Percentiles rank a stretch among this genome's conserved stretches.
Conservation (phyloP, 2,329 filamentous ascomycete genomes). For the Hypomyces rosellus region DNA sequence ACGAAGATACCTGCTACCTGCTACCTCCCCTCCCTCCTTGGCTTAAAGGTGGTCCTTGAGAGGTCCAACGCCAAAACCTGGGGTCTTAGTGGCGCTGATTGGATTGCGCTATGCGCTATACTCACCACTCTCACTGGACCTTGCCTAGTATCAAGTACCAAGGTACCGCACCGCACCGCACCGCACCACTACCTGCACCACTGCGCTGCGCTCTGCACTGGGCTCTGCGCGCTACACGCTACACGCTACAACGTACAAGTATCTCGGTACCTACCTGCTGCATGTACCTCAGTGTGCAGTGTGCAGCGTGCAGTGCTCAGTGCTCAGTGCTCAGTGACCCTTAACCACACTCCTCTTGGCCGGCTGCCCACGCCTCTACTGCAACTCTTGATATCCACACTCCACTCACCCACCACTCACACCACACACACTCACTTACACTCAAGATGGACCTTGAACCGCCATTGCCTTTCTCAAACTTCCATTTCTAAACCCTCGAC, state of each 20-base stretch:
- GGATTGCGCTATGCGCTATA: no score
- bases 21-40: neutral
- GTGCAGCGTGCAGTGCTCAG: no score
- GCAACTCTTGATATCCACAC: neutral
- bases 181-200: no score
- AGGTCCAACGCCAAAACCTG: constrained; percentile 6
- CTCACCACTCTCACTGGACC: no score
- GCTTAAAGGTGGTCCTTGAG: neutral
- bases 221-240: no score
- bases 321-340: neutral
- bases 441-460: constrained; percentile 2
- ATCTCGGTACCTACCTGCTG: no score
- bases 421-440: constrained; percentile 7
- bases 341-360: no score
- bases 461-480: constrained; percentile 1
- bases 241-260: no score
- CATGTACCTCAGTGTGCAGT: neutral
- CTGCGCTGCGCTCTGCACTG: no score
- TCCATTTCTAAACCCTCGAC: neutral
- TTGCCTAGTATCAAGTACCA: no score
- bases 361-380: constrained; percentile 9
- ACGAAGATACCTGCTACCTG: no score
- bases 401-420: neutral
- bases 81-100: constrained; percentile 1
- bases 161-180: no score